These are phyloP conservation scores for Daldinia caldariorum DNA, from an alignment of 495 filamentous ascomycete species.

Conservation along the genomic window DNA sequence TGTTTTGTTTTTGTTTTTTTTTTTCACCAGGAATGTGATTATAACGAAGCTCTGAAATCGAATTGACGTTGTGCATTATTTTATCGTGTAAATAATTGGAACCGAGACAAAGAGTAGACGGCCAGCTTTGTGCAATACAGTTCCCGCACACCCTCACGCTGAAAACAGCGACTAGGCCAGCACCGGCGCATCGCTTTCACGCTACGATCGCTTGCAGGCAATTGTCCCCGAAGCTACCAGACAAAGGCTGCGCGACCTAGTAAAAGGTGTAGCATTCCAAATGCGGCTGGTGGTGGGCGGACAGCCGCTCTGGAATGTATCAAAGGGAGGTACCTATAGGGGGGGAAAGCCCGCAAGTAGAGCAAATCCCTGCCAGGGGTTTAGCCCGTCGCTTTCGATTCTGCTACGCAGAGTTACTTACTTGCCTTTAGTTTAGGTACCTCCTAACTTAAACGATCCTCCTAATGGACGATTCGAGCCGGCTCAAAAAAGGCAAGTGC, in stretches of 20 bases:
- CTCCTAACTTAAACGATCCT: slow-evolving; percentile 12
- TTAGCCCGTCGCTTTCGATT: background rate
- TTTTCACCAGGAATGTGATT: slow-evolving; percentile 15
- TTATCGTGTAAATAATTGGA: slow-evolving; percentile 40
- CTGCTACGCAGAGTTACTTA: too few species aligned
- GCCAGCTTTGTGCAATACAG: slow-evolving; percentile 27
- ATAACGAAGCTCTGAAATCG: background rate
- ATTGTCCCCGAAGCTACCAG: slow-evolving; percentile 4
- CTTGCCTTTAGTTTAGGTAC: too few species aligned
- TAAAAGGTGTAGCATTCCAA: slow-evolving; percentile 13
- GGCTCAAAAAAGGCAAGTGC: background rate
- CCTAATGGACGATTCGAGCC: background rate
- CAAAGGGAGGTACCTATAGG: background rate
- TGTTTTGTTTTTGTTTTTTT: background rate
- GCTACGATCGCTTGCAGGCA: slow-evolving; percentile 30
- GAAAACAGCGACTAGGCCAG: slow-evolving; percentile 34
- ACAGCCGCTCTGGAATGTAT: slow-evolving; percentile 32
- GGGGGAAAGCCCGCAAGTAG: slow-evolving; percentile 9
- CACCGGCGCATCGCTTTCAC: slow-evolving; percentile 30
- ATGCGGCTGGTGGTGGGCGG: slow-evolving; percentile 25
- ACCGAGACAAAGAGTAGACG: slow-evolving; percentile 36
- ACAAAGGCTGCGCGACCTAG: slow-evolving; percentile 28
- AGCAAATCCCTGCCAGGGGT: background rate
- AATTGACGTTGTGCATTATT: slow-evolving; percentile 8
- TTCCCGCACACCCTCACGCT: slow-evolving; percentile 1